These are phyloP conservation scores for Crithidia expoeki DNA, from an alignment of 208 protist genomes.

Conservation along the genomic window DNA sequence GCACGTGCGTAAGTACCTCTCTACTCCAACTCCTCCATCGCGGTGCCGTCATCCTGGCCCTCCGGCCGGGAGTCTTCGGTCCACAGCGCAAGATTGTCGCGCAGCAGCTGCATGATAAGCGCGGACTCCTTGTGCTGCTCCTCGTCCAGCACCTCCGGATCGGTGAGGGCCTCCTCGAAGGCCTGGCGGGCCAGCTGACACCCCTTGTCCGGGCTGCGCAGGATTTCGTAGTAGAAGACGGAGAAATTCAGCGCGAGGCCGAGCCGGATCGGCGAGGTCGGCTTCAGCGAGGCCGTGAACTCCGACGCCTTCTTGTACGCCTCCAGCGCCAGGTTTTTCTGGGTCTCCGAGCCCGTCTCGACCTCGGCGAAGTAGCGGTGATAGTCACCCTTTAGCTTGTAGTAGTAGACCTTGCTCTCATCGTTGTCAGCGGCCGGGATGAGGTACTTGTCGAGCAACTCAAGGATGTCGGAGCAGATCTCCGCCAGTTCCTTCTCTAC, in stretches of 20 bases:
- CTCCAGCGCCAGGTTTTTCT: conserved; percentile 91
- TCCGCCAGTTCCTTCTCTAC: conserved; percentile 98
- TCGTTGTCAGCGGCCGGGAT: conserved; percentile 90
- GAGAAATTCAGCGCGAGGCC: conserved; percentile 99
- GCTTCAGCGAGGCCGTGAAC: conserved; percentile 82
- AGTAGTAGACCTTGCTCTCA: conserved; percentile 93
- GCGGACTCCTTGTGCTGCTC: conserved; percentile 99
- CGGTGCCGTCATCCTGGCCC: conserved; percentile 80
- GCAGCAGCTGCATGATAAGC: conserved; percentile 99
- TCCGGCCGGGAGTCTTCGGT: conserved; percentile 92
- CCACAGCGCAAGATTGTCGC: conserved; percentile 99
- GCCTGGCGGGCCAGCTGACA: conserved; percentile 97
- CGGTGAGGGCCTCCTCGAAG: conserved; percentile 97
- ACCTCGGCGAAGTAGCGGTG: conserved; percentile 98
- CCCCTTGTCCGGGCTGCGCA: conserved; percentile 96
- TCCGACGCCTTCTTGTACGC: conserved; percentile 90
- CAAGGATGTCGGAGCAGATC: conserved; percentile 97
- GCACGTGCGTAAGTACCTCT: conserved; percentile 1
- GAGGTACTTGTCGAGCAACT: conserved; percentile 96
- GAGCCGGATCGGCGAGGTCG: conserved; percentile 97
- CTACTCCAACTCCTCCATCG: conserved; percentile 91
- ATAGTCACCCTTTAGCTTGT: conserved; percentile 97
- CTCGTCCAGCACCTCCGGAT: conserved; percentile 97
- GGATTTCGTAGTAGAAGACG: conserved; percentile 99
- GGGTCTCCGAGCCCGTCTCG: conserved; percentile 74